Evolutionary conservation across 148 eudicot species (phyloP), one percentile per base, ranked within the genome.

Genomic region (Euryodendron excelsum): DNA sequence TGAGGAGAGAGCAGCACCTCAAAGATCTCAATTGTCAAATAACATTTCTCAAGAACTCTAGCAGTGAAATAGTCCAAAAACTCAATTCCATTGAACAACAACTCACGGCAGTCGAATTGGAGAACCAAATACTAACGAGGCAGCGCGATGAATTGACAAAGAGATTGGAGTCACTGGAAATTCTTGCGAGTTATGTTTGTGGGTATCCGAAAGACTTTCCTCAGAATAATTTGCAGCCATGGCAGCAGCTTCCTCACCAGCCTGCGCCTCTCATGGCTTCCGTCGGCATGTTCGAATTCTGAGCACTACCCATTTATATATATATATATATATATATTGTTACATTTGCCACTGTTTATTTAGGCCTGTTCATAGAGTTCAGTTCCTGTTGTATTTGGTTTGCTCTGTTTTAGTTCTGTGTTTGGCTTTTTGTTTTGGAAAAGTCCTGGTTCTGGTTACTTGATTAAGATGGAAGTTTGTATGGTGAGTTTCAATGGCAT

Each of bases 1-100:
- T 83, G 78, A 87, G 83, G 78, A 90, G 84, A 80, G 92, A 91
- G 78, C 78, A 87, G 6, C 93, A 89, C 78, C 72, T 90, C 18
- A 89, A 93, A 55, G 87, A 87, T 21, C 75, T 93, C 70, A 78
- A 87, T 14, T 79, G 72, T 31, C 77, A 93, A 27, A 61, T 81
- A 9, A 62, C 86, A 0, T 47, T 50, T 6, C 75, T 88, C 56
- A 72, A 14, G 70, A 78, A 56, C 10, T 82, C 74, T 28, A 91
- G 80, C 61, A 84, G 59, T 0, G 89, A 84, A 36, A 79, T 86
- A 0, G 56, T 14, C n/a, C 65, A 55, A 41, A 88, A 80, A 37
- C 79, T 85, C 20, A 72, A 23, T 1, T 78, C 85, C 2, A 11
- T 47, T 9, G 23, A 21, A 20, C 77, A 53, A 55, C 50, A 50